Conservation (phyloP, 2,329 filamentous ascomycete species). For the Epichloe hybrida region DNA sequence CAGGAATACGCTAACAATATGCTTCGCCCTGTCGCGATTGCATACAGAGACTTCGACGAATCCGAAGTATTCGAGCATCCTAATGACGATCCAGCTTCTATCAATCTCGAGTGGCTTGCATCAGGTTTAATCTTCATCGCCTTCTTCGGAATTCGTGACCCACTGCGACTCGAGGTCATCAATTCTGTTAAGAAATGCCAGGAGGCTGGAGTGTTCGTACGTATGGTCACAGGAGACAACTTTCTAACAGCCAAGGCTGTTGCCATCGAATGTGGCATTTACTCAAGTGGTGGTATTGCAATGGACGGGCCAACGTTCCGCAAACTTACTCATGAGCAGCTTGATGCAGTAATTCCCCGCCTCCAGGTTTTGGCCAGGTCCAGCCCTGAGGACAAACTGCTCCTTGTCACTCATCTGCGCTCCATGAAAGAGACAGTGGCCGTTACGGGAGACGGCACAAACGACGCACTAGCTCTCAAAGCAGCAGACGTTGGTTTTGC, state of each 20-base stretch:
- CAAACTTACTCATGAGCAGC: slow-evolving; percentile 35
- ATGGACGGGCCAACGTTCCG: slow-evolving; percentile 44
- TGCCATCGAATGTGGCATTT: slow-evolving; percentile 28
- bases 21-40: slow-evolving; percentile 61
- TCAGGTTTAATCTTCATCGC: slow-evolving; percentile 35
- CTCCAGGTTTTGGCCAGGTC: slow-evolving; percentile 56
- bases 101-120: slow-evolving; percentile 25
- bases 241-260: slow-evolving; percentile 31
- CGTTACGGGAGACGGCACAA: slow-evolving; percentile 53
- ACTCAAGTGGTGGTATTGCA: slow-evolving; percentile 50
- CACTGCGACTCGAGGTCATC: slow-evolving; percentile 47
- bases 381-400: slow-evolving; percentile 55
- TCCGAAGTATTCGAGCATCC: slow-evolving; percentile 50
- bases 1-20: slow-evolving; percentile 50
- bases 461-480: slow-evolving; percentile 52
- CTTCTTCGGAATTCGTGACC: slow-evolving; percentile 52
- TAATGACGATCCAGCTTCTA: slow-evolving; percentile 19
- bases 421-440: slow-evolving; percentile 53
- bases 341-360: slow-evolving; percentile 41
- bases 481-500: slow-evolving; percentile 54
- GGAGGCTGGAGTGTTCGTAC: slow-evolving; percentile 50
- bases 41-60: slow-evolving; percentile 58
- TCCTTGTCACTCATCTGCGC: slow-evolving; percentile 50
- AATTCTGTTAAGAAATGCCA: slow-evolving; percentile 50
- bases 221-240: slow-evolving; percentile 45